These are phyloP conservation scores for Jasminum sambac DNA, from an alignment of 257 asterid species.

Conservation along the genomic window DNA sequence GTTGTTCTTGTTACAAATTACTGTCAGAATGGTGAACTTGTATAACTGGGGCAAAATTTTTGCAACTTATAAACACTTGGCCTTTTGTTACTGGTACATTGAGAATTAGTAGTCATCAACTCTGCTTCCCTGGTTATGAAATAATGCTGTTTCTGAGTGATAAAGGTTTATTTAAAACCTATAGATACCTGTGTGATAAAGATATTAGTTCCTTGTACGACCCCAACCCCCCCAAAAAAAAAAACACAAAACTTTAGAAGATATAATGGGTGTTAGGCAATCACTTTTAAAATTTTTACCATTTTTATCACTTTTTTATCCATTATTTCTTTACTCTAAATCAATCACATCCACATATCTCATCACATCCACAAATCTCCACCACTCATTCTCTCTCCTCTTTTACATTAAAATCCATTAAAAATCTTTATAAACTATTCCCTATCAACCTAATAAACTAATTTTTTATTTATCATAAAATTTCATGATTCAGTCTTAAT, in stretches of 20 bases:
- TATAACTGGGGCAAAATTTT: slow-evolving; percentile 10
- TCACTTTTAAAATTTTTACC: too few relatives aligned
- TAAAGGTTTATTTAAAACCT: background rate
- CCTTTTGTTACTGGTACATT: background rate
- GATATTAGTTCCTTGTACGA: slow-evolving; percentile 9
- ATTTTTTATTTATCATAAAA: background rate
- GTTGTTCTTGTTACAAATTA: background rate
- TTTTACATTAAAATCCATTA: too few relatives aligned
- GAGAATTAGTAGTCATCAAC: background rate
- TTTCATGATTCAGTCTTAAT: background rate
- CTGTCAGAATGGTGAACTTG: background rate
- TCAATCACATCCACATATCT: too few relatives aligned
- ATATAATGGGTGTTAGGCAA: too few relatives aligned
- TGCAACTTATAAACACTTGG: background rate
- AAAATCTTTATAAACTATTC: too few relatives aligned
- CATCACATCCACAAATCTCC: too few relatives aligned
- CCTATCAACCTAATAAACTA: too few relatives aligned
- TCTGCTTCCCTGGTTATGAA: background rate
- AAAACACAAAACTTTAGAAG: background rate
- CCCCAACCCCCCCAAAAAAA: too few relatives aligned
- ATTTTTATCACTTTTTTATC: too few relatives aligned
- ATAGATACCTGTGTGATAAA: slow-evolving; percentile 1
- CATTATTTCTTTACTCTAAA: too few relatives aligned
- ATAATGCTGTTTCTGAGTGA: slow-evolving; percentile 12
- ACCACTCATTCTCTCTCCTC: too few relatives aligned